phyloP scores from a whole-genome alignment of 2,329 filamentous ascomycete species.

The Coleophoma crateriformis region DNA sequence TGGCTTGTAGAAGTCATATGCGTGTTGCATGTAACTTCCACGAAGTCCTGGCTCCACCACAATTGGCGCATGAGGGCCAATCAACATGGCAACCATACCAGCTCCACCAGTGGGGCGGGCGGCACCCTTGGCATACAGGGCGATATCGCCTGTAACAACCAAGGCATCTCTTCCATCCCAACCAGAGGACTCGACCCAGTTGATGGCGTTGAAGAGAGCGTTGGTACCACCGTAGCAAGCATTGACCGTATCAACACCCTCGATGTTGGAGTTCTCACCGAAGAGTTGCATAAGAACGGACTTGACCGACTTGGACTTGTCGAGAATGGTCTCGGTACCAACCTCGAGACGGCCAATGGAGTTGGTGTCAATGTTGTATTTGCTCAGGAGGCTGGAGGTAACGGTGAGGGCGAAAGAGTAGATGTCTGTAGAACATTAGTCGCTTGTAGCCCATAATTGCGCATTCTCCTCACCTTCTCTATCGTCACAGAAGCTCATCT shows the following conservation, averaged over 20 bases:
- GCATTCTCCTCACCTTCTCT: slow-evolving; percentile 60
- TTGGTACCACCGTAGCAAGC: slow-evolving; percentile 86
- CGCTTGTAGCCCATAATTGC: not conserved
- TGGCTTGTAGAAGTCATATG: slow-evolving; percentile 89
- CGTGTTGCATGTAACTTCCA: slow-evolving; percentile 76
- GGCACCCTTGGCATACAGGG: slow-evolving; percentile 78
- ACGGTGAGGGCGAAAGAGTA: slow-evolving; percentile 81
- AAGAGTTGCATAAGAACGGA: slow-evolving; percentile 84
- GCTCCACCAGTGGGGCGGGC: slow-evolving; percentile 78
- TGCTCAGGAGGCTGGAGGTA: slow-evolving; percentile 70
- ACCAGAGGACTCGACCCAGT: slow-evolving; percentile 82
- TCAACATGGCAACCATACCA: slow-evolving; percentile 71
- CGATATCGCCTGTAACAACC: slow-evolving; percentile 77
- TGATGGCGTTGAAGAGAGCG: slow-evolving; percentile 75
- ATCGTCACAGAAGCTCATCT: slow-evolving; percentile 90
- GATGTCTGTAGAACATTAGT: slow-evolving; percentile 54
- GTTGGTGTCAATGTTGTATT: slow-evolving; percentile 77
- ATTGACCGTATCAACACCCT: slow-evolving; percentile 79
- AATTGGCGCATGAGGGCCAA: slow-evolving; percentile 73
- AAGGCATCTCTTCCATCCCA: slow-evolving; percentile 82
- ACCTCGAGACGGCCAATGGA: slow-evolving; percentile 78
- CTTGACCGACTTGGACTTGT: slow-evolving; percentile 91
- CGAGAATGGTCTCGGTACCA: slow-evolving; percentile 78
- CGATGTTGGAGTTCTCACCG: slow-evolving; percentile 75
- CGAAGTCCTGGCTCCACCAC: slow-evolving; percentile 74